Percentiles rank a stretch among this genome's conserved stretches.
Evolutionary conservation across 352 stramenopile genomes (phyloP).

Genomic region (Phytophthora kernoviae): DNA sequence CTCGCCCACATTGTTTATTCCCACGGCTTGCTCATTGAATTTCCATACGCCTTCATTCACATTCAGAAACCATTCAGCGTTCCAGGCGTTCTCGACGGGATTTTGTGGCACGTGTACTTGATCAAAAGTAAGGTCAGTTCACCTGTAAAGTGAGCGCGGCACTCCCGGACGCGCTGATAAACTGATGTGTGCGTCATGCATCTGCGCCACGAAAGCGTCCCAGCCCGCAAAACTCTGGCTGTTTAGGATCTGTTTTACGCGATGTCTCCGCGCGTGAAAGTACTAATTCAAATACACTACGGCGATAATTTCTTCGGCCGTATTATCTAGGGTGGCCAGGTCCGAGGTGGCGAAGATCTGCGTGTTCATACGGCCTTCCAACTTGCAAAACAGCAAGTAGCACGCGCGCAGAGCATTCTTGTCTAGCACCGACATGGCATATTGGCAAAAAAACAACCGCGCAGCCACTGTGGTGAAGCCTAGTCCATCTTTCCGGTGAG

Average conservation of each 20-base stretch:
- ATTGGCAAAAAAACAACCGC: slow-evolving; percentile 36
- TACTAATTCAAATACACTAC: slow-evolving; percentile 49
- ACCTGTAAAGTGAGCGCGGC: not conserved
- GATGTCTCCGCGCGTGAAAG: slow-evolving; percentile 38
- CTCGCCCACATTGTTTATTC: no score
- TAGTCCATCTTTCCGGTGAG: no score
- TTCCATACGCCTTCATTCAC: no score
- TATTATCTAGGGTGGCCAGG: slow-evolving; percentile 33
- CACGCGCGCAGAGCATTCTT: slow-evolving; percentile 37
- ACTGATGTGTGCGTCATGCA: slow-evolving; percentile 48
- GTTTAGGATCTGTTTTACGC: slow-evolving; percentile 45
- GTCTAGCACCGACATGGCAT: slow-evolving; percentile 24
- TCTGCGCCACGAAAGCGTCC: slow-evolving; percentile 51
- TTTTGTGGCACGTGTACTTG: not conserved
- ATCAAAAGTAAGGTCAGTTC: not conserved
- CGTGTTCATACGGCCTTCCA: slow-evolving; percentile 40
- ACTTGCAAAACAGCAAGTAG: slow-evolving; percentile 41
- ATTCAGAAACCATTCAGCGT: no score
- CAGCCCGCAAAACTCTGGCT: slow-evolving; percentile 45
- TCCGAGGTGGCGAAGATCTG: slow-evolving; percentile 38
- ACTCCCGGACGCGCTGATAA: not conserved
- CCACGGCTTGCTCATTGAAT: no score
- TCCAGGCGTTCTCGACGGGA: no score
- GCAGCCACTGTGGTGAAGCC: no score
- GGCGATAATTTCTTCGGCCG: slow-evolving; percentile 53